Evolutionary conservation across 768 basidiomycete species (phyloP), one percentile per base, ranked within the genome.

Genomic region (Lactarius psammicola): DNA sequence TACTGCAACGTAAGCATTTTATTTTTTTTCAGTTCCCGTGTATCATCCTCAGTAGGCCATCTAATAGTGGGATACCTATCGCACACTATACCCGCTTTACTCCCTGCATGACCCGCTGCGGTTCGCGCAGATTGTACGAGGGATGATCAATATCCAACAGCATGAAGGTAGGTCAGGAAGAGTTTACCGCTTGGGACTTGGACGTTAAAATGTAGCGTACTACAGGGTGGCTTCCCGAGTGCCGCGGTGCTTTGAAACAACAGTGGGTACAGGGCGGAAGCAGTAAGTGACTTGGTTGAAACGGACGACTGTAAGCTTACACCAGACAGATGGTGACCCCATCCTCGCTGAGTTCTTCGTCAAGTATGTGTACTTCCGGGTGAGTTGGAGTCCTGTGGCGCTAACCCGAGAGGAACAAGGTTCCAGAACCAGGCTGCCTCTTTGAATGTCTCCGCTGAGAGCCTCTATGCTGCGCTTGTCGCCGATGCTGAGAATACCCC

Each of bases 51-150:
- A n/a, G 18, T 31, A 59, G 23, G 30, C 26, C 49, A 9, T 31
- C 9, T 61, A 87, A 84, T 86, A 87, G 85, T 86, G 86, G 87
- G 86, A 88, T 67, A 87, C 86, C 1, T 87, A 83, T 71, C 79
- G 86, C 18, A 86, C 85, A 0, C 75, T 88, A 11, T 88, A 81
- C 70, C 83, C 87, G 0, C 76, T 87, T 44, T 83, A 86, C 82
- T 84, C 85, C 0, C 78, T 88, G 5, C 86, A 88, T 58, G 87
- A 87, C 66, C 85, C 86, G 0, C 77, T 76, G 46, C 83, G 79
- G 11, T 87, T 86, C 69, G 79, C 87, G 1, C 77, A 78, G 17
- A 86, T 87, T 54, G 85, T 87, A 1, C 77, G 86, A 2, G 86
- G 84, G 0, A 84, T 87, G 84, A 82, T 88, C 63, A 82, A 88